Conservation (phyloP, 371 early-diverging fungal genomes). For the Mortierella polycephala region DNA sequence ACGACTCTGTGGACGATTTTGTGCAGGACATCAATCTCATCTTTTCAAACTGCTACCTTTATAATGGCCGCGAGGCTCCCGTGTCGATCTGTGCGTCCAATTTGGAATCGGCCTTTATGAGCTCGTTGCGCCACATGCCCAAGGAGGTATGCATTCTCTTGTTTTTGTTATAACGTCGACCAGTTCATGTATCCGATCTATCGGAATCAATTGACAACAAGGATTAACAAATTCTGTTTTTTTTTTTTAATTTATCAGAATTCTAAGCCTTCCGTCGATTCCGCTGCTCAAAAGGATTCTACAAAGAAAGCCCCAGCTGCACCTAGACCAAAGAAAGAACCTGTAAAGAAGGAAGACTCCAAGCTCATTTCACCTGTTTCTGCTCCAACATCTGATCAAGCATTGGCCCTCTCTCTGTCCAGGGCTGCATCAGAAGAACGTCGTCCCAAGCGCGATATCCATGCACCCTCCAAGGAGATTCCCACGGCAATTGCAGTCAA, state of each 20-base stretch:
- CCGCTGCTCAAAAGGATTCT: slow-evolving; percentile 2
- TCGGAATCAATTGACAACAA: background rate
- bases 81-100: slow-evolving; percentile 82
- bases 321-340: slow-evolving; percentile 25
- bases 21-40: slow-evolving; percentile 81
- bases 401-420: slow-evolving; percentile 11
- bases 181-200: background rate
- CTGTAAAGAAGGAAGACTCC: slow-evolving; percentile 26
- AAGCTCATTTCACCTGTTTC: background rate
- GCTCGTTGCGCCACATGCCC: slow-evolving; percentile 78
- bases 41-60: slow-evolving; percentile 88
- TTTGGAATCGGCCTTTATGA: slow-evolving; percentile 80
- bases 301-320: slow-evolving; percentile 17
- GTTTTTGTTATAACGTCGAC: background rate
- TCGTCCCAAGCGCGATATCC: slow-evolving; percentile 78
- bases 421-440: slow-evolving; percentile 60
- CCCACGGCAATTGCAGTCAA: slow-evolving; percentile 25
- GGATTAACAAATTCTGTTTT: background rate
- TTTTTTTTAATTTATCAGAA: background rate
- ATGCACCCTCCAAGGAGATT: slow-evolving; percentile 64
- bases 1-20: slow-evolving; percentile 74
- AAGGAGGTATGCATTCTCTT: slow-evolving; percentile 19
- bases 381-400: background rate
- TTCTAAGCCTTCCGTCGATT: background rate
- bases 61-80: slow-evolving; percentile 85